Evolutionary conservation across 2,329 filamentous ascomycete genomes (phyloP).

Genomic region (Nigrograna mackinnonii): DNA sequence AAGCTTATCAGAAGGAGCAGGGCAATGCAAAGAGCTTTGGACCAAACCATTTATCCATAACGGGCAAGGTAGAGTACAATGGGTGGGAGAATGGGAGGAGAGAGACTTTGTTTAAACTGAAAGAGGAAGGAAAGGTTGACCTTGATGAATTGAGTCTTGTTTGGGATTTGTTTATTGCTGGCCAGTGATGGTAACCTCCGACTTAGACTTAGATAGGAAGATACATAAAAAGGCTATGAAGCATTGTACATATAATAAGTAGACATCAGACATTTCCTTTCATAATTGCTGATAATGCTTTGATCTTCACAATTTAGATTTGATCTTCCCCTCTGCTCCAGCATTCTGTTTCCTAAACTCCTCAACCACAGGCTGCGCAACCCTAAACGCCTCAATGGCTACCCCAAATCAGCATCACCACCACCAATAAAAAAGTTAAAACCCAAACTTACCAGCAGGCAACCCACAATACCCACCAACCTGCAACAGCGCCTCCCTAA

Average conservation of each 20-base stretch:
- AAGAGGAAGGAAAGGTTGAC: constrained; percentile 15
- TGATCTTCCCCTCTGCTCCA: constrained; percentile 6
- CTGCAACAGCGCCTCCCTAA: constrained; percentile 57
- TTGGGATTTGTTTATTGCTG: constrained; percentile 22
- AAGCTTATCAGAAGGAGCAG: constrained; percentile 5
- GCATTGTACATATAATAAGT: no score
- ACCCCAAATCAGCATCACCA: no score
- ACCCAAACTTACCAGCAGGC: constrained; percentile 51
- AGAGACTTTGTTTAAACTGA: constrained; percentile 13
- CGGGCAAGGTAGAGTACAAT: constrained; percentile 5
- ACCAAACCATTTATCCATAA: constrained; percentile 1
- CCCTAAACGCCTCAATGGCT: constrained; percentile 51
- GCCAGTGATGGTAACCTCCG: constrained; percentile 7
- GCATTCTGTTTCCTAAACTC: constrained; percentile 48
- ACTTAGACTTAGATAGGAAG: neutral
- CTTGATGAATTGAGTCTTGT: constrained; percentile 21
- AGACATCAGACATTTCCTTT: no score
- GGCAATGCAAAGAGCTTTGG: constrained; percentile 10
- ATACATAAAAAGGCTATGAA: neutral
- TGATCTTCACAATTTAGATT: constrained; percentile 11
- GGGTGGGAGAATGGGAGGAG: constrained; percentile 5
- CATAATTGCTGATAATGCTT: constrained; percentile 1
- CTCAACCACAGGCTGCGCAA: constrained; percentile 48
- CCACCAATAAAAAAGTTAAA: no score
- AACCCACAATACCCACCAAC: constrained; percentile 52